phyloP scores from a whole-genome alignment of 148 eudicot genomes.

The Cornus suecica region DNA sequence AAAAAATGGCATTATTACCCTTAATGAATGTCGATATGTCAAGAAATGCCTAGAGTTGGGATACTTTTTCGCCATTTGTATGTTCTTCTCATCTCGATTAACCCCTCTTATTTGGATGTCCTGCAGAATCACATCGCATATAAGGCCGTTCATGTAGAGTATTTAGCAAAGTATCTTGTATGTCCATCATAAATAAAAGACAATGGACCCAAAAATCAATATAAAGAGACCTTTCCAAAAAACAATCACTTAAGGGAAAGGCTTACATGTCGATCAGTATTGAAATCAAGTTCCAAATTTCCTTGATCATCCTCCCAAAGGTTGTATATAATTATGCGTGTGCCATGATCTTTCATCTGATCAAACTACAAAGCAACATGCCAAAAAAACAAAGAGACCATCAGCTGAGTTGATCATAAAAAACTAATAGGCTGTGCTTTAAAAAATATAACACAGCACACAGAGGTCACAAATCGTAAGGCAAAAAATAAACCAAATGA shows the following conservation, averaged over 20 bases:
- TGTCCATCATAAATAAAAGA: background rate
- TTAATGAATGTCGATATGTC: slow-evolving; percentile 80
- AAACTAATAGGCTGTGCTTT: background rate
- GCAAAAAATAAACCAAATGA: background rate
- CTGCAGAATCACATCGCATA: slow-evolving; percentile 33
- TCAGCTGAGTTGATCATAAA: background rate
- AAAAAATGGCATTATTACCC: slow-evolving; percentile 47
- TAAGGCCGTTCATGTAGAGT: background rate
- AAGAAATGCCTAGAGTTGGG: slow-evolving; percentile 82
- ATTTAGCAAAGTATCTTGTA: background rate
- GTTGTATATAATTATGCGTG: slow-evolving; percentile 82
- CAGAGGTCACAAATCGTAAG: background rate
- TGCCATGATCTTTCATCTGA: slow-evolving; percentile 72
- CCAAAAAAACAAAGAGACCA: background rate
- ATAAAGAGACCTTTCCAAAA: too few species aligned
- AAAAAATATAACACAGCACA: background rate
- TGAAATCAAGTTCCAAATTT: slow-evolving; percentile 74
- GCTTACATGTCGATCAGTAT: slow-evolving; percentile 71
- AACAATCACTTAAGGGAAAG: background rate
- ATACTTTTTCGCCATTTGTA: slow-evolving; percentile 66
- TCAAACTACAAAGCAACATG: slow-evolving; percentile 48
- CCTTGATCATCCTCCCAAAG: slow-evolving; percentile 99
- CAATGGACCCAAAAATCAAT: slow-evolving; percentile 3
- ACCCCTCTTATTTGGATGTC: slow-evolving; percentile 93
- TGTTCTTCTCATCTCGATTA: slow-evolving; percentile 75